phyloP scores from a whole-genome alignment of 495 filamentous ascomycete species.

The Tetracladium marchalianum region DNA sequence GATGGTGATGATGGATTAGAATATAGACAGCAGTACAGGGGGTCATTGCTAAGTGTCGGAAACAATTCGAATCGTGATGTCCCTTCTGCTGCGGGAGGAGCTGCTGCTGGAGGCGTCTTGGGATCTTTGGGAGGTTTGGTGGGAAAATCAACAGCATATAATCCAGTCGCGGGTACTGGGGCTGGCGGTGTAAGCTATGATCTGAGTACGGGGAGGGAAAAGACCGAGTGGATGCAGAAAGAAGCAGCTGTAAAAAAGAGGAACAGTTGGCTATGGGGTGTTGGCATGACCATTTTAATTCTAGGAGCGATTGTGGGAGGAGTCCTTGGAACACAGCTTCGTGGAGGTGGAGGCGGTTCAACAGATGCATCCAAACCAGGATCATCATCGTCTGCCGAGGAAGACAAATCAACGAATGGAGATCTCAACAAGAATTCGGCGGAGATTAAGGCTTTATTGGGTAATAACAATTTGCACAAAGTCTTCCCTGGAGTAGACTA shows the following conservation, averaged over 20 bases:
- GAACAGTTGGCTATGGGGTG: conserved; percentile 57
- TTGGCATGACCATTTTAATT: conserved; percentile 51
- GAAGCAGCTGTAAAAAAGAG: conserved; percentile 56
- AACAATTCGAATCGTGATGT: conserved; percentile 19
- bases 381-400: conserved; percentile 14
- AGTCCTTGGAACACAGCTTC: conserved; percentile 58
- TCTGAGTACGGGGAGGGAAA: conserved; percentile 7
- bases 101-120: conserved; percentile 43
- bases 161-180: conserved; percentile 6
- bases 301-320: conserved; percentile 69
- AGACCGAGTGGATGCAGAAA: conserved; percentile 25
- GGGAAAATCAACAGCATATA: conserved; percentile 8
- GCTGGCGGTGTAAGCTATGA: not conserved
- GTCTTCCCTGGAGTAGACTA: conserved; percentile 98
- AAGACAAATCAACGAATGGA: conserved; percentile 45
- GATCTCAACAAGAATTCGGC: conserved; percentile 63
- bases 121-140: conserved; percentile 35
- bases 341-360: conserved; percentile 20
- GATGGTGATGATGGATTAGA: conserved; percentile 76
- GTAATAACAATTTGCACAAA: conserved; percentile 72
- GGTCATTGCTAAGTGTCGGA: conserved; percentile 45
- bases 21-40: conserved; percentile 32
- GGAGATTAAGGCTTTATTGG: conserved; percentile 75
- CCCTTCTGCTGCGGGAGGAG: conserved; percentile 25
- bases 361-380: conserved; percentile 1